A percentile compares a stretch with the other conserved stretches of the same genome.
Conservation (phyloP, 495 filamentous ascomycete species). For the Neurospora sp. region DNA sequence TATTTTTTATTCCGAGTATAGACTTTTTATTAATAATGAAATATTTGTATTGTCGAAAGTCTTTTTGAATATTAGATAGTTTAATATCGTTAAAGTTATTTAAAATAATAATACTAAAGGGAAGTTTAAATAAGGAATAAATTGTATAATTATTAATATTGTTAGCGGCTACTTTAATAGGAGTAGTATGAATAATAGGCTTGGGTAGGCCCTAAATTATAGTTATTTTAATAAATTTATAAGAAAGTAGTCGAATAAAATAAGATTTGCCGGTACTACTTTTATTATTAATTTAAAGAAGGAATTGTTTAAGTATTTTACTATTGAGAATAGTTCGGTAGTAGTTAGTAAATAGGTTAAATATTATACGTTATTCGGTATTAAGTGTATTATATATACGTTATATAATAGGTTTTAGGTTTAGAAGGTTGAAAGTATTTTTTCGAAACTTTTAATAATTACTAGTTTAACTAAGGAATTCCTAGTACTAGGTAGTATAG, state of each 20-base stretch:
- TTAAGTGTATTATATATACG: no score
- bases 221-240: background rate
- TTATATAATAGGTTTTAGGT: no score
- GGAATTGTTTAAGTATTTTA: background rate
- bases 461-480: no score
- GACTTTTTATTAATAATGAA: background rate
- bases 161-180: background rate
- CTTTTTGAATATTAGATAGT: background rate
- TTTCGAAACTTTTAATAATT: no score
- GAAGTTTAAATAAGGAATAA: background rate
- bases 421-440: no score
- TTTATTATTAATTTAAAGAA: background rate
- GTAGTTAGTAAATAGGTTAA: no score
- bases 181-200: background rate
- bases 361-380: no score
- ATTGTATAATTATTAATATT: background rate
- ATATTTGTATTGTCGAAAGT: background rate
- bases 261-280: background rate
- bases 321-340: no score
- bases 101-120: background rate
- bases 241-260: background rate
- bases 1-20: background rate
- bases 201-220: background rate
- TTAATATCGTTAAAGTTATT: background rate
- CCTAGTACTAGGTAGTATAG: no score